Base-by-base conservation (phyloP, 495 filamentous ascomycete species). In the Chaetomidium leptoderma region DNA sequence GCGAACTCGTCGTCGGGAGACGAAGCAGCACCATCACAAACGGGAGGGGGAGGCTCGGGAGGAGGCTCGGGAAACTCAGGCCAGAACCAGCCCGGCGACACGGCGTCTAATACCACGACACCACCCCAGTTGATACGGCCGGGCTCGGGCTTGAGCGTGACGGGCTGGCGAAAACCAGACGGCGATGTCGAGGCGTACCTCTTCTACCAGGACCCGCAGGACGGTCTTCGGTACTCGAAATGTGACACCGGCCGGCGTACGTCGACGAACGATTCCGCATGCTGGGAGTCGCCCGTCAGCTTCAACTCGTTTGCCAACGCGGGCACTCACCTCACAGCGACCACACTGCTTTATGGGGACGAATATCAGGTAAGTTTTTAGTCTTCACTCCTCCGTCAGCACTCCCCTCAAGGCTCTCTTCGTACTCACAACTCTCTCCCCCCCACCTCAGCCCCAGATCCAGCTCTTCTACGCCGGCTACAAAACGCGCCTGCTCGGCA, bases 361-460 rank as follows among this genome's bases (percentile, higher is more conserved):
- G 9, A 24, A 3, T 53, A 48, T 29, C 52, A 45, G 30, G 58
- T 53, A 14, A 10, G 29, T 19, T 17, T 5, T 32, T 13, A n/a
- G n/a, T n/a, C 32, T 5, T 23, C 14, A 3, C 30, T 16, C 2
- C 0, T 14, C 17, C 29, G 2, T 4, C 3, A 10, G 2, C 10
- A 2, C 32, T 21, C n/a, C 11, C 1, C 13, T 16, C 17, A 23
- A 17, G n/a, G 2, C 3, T 21, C 3, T 5, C 21, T 16, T 14
- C 26, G 44, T 39, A 36, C 46, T 35, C 14, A 44, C 54, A 14
- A 33, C 6, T 11, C 29, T 6, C 27, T 30, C n/a, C 27, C 1
- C 43, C 7, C n/a, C n/a, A n/a, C n/a, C n/a, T n/a, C 49, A 65
- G 63, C 60, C 63, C 36, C 60, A 63, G 32, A 39, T 49, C 45